Conservation (phyloP, 306 rosid genomes). For the Rosa chinensis region DNA sequence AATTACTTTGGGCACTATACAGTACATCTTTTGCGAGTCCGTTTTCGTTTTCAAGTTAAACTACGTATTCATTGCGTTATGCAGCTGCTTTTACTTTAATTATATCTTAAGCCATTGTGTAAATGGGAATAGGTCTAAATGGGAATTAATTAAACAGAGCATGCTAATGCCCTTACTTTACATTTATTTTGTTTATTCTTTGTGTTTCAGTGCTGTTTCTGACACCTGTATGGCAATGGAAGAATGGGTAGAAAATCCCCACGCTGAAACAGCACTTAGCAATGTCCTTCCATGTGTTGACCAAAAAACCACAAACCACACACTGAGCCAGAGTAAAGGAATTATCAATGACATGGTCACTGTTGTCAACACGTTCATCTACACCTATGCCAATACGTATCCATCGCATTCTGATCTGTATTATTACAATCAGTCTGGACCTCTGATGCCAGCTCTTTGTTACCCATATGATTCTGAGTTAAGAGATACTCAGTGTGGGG, state of each 20-base stretch:
- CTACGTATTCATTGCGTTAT: too few species aligned
- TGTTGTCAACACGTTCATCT: conserved; percentile 65
- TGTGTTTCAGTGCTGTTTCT: conserved; percentile 62
- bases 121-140: background rate
- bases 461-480: conserved; percentile 69
- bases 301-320: conserved; percentile 71
- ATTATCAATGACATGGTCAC: conserved; percentile 60
- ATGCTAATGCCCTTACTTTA: background rate
- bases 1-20: too few species aligned
- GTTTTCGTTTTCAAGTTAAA: too few species aligned
- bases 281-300: conserved; percentile 92
- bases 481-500: conserved; percentile 53
- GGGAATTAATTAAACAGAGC: too few species aligned
- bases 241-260: conserved; percentile 92
- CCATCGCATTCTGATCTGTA: conserved; percentile 34
- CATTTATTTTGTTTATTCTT: background rate
- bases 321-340: conserved; percentile 77
- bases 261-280: conserved; percentile 87
- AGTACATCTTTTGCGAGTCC: too few species aligned
- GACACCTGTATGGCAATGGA: conserved; percentile 92
- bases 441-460: conserved; percentile 78
- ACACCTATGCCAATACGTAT: conserved; percentile 59
- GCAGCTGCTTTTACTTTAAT: too few species aligned
- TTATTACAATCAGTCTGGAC: conserved; percentile 84
- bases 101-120: too few species aligned